These are phyloP conservation scores for Chlorella sp. DNA, from an alignment of 139 green algal genomes.

Conservation along the genomic window DNA sequence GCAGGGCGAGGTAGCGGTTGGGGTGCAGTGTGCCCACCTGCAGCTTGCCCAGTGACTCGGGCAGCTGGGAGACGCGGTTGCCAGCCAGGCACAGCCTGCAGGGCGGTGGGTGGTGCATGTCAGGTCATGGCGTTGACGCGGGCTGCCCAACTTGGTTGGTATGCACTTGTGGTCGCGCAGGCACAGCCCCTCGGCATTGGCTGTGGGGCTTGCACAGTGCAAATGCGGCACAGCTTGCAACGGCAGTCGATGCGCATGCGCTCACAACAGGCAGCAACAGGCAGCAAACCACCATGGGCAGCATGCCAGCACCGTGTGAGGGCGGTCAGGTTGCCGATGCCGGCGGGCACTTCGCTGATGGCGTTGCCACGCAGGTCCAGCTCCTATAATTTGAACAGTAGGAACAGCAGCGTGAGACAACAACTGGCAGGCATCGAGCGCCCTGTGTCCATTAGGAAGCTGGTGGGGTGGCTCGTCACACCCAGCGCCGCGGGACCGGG, in stretches of 20 bases:
- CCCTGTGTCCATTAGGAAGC: too few species aligned
- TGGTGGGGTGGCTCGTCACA: too few species aligned
- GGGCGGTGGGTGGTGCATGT: neutral
- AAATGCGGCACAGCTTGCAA: too few species aligned
- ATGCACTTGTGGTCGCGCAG: neutral
- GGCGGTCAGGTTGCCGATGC: neutral
- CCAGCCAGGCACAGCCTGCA: constrained; percentile 15
- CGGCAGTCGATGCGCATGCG: too few species aligned
- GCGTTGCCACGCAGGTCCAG: constrained; percentile 33
- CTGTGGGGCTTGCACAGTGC: too few species aligned
- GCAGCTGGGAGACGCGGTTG: constrained; percentile 65
- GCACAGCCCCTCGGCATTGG: neutral
- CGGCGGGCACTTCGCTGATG: constrained; percentile 6
- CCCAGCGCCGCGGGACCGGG: too few species aligned
- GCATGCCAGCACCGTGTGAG: constrained; percentile 10
- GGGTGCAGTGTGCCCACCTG: neutral
- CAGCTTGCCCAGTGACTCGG: constrained; percentile 57
- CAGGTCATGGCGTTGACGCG: neutral
- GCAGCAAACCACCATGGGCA: neutral
- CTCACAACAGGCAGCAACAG: neutral
- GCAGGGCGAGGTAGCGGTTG: neutral
- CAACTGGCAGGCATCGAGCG: too few species aligned
- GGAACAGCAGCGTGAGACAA: too few species aligned
- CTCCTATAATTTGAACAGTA: neutral
- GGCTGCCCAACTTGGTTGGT: neutral